Conservation (phyloP, 176 grass and related monocot species). For the Bonia amplexicaulis region DNA sequence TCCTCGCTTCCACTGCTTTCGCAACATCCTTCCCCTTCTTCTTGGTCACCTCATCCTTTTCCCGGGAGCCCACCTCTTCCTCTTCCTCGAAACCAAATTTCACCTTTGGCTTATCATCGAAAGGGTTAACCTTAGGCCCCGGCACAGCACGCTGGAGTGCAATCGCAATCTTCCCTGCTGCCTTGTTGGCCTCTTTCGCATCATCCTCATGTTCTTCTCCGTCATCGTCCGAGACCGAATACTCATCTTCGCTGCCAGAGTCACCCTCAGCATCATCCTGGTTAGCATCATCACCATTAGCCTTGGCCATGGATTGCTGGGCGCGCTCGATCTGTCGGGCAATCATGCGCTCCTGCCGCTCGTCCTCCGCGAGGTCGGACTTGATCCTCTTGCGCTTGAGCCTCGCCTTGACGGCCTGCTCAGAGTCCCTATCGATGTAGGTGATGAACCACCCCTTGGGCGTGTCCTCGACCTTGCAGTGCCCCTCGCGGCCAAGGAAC, state of each 20-base stretch:
- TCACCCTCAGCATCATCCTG: neutral
- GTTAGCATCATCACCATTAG: neutral
- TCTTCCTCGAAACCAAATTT: constrained; percentile 74
- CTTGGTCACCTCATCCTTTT: constrained; percentile 27
- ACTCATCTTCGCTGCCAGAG: neutral
- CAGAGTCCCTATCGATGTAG: constrained; percentile 82
- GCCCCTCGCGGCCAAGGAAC: constrained; percentile 57
- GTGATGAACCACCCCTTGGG: constrained; percentile 97
- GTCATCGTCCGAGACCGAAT: constrained; percentile 13
- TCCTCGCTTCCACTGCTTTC: constrained; percentile 23
- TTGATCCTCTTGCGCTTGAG: constrained; percentile 77
- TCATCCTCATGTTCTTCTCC: neutral
- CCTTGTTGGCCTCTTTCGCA: constrained; percentile 1
- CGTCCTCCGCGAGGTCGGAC: constrained; percentile 71
- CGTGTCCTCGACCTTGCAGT: constrained; percentile 91
- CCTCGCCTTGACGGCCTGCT: constrained; percentile 72
- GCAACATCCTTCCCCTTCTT: constrained; percentile 37
- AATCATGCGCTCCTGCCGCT: constrained; percentile 77
- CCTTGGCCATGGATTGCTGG: constrained; percentile 18
- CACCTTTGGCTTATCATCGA: constrained; percentile 42
- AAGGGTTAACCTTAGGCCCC: constrained; percentile 39
- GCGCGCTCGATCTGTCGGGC: constrained; percentile 79
- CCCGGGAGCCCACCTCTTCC: neutral
- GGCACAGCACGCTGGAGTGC: constrained; percentile 36
- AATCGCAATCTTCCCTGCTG: constrained; percentile 59